Evolutionary conservation across 306 rosid genomes (phyloP).

Genomic region (Betula pendula): DNA sequence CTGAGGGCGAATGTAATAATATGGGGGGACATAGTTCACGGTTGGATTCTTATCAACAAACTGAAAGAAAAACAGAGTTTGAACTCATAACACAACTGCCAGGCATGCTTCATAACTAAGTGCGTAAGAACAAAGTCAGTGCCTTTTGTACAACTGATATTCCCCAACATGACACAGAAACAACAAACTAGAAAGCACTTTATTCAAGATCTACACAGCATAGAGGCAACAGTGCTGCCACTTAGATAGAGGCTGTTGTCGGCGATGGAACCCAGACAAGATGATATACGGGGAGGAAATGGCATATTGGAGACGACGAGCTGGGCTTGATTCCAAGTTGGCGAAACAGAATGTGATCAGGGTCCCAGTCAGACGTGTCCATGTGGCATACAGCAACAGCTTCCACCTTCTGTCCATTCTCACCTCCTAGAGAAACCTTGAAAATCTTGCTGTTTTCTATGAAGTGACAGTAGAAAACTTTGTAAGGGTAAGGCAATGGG

Average conservation of each 20-base stretch:
- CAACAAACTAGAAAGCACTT: background rate
- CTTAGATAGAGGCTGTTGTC: conserved; percentile 30
- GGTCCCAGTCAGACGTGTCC: conserved; percentile 60
- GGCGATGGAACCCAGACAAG: conserved; percentile 54
- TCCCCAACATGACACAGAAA: background rate
- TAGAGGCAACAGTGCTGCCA: background rate
- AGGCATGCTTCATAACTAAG: background rate
- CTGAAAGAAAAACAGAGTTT: background rate
- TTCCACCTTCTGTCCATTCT: conserved; percentile 47
- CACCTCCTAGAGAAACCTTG: conserved; percentile 47
- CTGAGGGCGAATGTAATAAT: too few relatives aligned
- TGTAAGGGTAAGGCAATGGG: conserved; percentile 51
- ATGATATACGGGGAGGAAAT: conserved; percentile 56
- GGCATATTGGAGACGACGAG: conserved; percentile 48
- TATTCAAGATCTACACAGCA: background rate
- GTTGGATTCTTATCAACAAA: background rate
- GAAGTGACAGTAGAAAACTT: conserved; percentile 55
- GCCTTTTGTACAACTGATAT: background rate
- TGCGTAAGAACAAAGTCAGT: background rate
- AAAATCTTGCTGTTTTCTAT: conserved; percentile 47
- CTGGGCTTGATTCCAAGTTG: conserved; percentile 43
- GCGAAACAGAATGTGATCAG: conserved; percentile 33
- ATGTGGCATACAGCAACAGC: conserved; percentile 63
- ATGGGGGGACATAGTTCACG: background rate
- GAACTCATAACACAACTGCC: background rate